Percentiles rank a stretch among this genome's conserved stretches.
Evolutionary conservation across 1,284 basidiomycete genomes (phyloP).

Genomic region (Malassezia sp.): DNA sequence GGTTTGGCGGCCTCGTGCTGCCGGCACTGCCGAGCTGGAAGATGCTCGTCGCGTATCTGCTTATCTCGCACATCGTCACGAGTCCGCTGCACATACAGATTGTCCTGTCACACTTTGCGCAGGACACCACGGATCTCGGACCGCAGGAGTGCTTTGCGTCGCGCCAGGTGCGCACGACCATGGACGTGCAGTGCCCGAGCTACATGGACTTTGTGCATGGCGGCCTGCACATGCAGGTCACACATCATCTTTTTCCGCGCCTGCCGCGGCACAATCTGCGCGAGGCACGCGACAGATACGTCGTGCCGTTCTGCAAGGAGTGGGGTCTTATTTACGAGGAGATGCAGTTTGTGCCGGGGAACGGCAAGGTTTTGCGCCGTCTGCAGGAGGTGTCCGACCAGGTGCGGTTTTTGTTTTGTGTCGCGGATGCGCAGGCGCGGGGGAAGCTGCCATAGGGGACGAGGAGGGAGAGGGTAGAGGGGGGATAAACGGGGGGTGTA

Average conservation of each 20-base stretch:
- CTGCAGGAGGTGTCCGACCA: slow-evolving; percentile 70
- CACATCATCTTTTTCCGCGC: slow-evolving; percentile 92
- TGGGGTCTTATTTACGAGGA: slow-evolving; percentile 61
- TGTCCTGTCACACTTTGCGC: slow-evolving; percentile 92
- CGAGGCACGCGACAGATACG: slow-evolving; percentile 61
- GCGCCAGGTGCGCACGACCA: slow-evolving; percentile 87
- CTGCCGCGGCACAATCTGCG: slow-evolving; percentile 85
- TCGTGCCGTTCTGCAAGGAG: slow-evolving; percentile 63
- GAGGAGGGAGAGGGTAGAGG: too few species aligned
- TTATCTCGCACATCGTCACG: slow-evolving; percentile 67
- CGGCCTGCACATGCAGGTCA: slow-evolving; percentile 84
- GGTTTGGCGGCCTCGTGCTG: slow-evolving; percentile 58
- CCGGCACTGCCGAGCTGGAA: slow-evolving; percentile 60
- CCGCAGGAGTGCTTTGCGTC: slow-evolving; percentile 80
- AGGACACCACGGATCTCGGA: slow-evolving; percentile 83
- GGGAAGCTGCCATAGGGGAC: slow-evolving; percentile 45
- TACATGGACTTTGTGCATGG: slow-evolving; percentile 82
- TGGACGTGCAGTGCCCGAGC: slow-evolving; percentile 78
- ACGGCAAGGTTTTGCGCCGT: slow-evolving; percentile 64
- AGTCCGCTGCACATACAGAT: slow-evolving; percentile 69
- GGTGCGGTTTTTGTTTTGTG: slow-evolving; percentile 55
- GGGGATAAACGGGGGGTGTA: too few species aligned
- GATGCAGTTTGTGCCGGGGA: slow-evolving; percentile 76
- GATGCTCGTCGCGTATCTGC: slow-evolving; percentile 58
- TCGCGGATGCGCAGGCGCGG: slow-evolving; percentile 53